These are phyloP conservation scores for Aegilops sharonensis DNA, from an alignment of 176 grass and related monocot genomes.

Conservation along the genomic window DNA sequence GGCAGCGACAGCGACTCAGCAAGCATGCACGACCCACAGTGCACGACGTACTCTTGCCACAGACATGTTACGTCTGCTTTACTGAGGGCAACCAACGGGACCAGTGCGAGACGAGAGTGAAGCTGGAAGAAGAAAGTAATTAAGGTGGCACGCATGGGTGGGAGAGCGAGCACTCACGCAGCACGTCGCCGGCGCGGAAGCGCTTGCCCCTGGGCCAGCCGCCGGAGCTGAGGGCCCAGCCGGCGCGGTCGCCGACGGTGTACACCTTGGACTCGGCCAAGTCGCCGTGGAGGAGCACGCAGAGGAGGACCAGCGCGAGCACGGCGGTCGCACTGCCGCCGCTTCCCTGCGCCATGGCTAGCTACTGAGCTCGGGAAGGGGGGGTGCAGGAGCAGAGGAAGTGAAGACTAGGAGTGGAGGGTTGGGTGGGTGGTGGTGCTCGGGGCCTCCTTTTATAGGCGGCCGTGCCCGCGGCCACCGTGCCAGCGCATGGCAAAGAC, in stretches of 20 bases:
- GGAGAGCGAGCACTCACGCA: slow-evolving; percentile 40
- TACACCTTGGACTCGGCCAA: slow-evolving; percentile 63
- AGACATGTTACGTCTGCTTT: not conserved
- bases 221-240: slow-evolving; percentile 60
- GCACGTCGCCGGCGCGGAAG: slow-evolving; percentile 84
- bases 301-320: slow-evolving; percentile 47
- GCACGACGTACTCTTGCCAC: not conserved
- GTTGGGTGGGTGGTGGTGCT: slow-evolving; percentile 2
- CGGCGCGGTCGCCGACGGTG: slow-evolving; percentile 63
- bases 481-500: not conserved
- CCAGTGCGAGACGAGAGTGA: not conserved
- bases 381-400: not conserved
- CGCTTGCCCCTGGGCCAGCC: slow-evolving; percentile 61
- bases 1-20: not conserved
- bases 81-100: not conserved
- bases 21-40: not conserved
- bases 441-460: slow-evolving; percentile 27
- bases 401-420: not conserved
- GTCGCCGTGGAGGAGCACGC: slow-evolving; percentile 69
- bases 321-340: slow-evolving; percentile 58
- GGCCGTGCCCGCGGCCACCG: not conserved
- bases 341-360: slow-evolving; percentile 70
- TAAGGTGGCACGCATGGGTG: no score
- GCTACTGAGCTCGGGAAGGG: not conserved
- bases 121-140: not conserved